These are phyloP conservation scores for Grigorovia humatica DNA, from an alignment of 805 yeast species.

Conservation along the genomic window DNA sequence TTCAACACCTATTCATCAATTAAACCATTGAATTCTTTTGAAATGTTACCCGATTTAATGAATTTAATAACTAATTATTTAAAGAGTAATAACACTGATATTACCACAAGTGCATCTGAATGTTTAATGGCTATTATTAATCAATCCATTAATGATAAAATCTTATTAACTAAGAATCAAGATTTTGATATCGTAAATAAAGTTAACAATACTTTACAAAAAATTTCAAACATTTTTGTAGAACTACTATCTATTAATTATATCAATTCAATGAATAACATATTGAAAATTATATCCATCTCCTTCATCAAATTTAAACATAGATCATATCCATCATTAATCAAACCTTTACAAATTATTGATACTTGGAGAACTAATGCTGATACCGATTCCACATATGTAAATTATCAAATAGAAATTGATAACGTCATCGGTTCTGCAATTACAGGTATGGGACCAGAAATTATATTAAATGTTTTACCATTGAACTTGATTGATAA, in stretches of 20 bases:
- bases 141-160: slow-evolving; percentile 52
- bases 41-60: slow-evolving; percentile 47
- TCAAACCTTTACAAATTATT: slow-evolving; percentile 54
- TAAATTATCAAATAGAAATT: slow-evolving; percentile 59
- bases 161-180: slow-evolving; percentile 40
- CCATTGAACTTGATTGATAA: slow-evolving; percentile 64
- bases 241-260: slow-evolving; percentile 63
- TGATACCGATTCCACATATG: slow-evolving; percentile 28
- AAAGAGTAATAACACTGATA: slow-evolving; percentile 50
- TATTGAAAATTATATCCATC: slow-evolving; percentile 56
- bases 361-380: slow-evolving; percentile 85
- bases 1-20: slow-evolving; percentile 43
- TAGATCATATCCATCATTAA: slow-evolving; percentile 61
- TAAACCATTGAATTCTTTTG: slow-evolving; percentile 42
- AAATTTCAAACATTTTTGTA: slow-evolving; percentile 44
- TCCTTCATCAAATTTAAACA: slow-evolving; percentile 52
- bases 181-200: slow-evolving; percentile 37
- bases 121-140: slow-evolving; percentile 72
- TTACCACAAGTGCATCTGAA: slow-evolving; percentile 71
- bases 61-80: slow-evolving; percentile 53
- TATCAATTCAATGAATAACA: slow-evolving; percentile 64
- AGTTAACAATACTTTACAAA: slow-evolving; percentile 43
- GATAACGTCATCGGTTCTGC: slow-evolving; percentile 76
- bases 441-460: slow-evolving; percentile 77
- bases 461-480: slow-evolving; percentile 55